These are phyloP conservation scores for Nannizziopsis barbatae DNA, from an alignment of 2,329 filamentous ascomycete species.

Conservation along the genomic window DNA sequence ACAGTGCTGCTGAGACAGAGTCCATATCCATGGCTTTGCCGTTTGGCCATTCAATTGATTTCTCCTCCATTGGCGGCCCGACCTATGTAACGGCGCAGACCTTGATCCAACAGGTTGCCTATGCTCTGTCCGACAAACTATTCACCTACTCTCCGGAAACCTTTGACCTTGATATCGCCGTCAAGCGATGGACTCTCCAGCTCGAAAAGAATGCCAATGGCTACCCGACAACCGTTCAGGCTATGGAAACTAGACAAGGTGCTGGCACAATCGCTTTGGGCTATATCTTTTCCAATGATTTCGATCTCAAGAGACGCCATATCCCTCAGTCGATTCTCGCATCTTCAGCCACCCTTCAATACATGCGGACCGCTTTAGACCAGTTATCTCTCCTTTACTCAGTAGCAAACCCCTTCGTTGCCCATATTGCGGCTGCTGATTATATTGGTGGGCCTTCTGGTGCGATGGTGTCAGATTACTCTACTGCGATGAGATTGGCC, in stretches of 20 bases:
- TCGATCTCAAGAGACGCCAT: conserved; percentile 79
- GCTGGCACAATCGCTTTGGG: conserved; percentile 86
- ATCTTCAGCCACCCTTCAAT: conserved; percentile 68
- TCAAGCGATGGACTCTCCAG: conserved; percentile 61
- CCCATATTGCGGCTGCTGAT: conserved; percentile 83
- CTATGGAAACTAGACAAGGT: conserved; percentile 77
- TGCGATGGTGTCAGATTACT: conserved; percentile 79
- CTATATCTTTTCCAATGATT: conserved; percentile 96
- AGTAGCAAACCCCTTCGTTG: conserved; percentile 83
- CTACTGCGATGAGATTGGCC: conserved; percentile 62
- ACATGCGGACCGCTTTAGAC: conserved; percentile 73
- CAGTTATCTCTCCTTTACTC: conserved; percentile 86
- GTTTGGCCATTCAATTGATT: conserved; percentile 20
- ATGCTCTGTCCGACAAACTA: conserved; percentile 89
- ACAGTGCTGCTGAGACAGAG: background rate
- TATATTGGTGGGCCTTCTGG: conserved; percentile 55
- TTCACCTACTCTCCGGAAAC: conserved; percentile 93
- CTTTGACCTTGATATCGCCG: conserved; percentile 78
- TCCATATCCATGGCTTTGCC: conserved; percentile 7
- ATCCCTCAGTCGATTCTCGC: conserved; percentile 86
- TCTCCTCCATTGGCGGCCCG: conserved; percentile 53
- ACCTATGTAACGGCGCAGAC: conserved; percentile 90
- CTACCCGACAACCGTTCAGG: conserved; percentile 63
- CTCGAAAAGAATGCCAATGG: conserved; percentile 71
- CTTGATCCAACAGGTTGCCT: conserved; percentile 90